Conservation (phyloP, 2,329 filamentous ascomycete species). For the Penicillium sp. region DNA sequence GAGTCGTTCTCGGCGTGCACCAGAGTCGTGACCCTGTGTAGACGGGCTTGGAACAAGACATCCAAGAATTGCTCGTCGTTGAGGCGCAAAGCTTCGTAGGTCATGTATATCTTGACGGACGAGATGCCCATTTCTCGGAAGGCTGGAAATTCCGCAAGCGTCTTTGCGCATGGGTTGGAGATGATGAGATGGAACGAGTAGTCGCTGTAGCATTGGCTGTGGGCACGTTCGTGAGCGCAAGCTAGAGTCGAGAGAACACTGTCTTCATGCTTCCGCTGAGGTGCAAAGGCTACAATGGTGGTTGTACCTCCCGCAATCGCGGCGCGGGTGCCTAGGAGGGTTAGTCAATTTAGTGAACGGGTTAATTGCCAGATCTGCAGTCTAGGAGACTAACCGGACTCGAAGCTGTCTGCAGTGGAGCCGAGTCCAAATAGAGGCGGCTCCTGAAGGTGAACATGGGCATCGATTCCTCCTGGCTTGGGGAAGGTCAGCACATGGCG, state of each 20-base stretch:
- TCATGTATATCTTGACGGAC: constrained; percentile 47
- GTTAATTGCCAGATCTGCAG: neutral
- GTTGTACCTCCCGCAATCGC: constrained; percentile 60
- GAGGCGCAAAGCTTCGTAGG: constrained; percentile 43
- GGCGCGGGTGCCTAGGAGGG: neutral
- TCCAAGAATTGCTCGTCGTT: constrained; percentile 42
- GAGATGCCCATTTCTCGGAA: neutral
- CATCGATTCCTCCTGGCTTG: constrained; percentile 46
- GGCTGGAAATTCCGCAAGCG: constrained; percentile 39
- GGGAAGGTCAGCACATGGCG: neutral
- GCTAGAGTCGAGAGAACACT: neutral
- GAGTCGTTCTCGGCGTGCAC: neutral
- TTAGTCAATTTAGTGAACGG: too few species aligned
- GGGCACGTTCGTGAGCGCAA: neutral
- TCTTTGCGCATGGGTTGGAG: constrained; percentile 22
- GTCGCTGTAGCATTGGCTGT: constrained; percentile 46
- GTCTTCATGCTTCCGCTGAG: constrained; percentile 25
- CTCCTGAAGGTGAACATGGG: constrained; percentile 42
- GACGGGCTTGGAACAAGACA: constrained; percentile 29
- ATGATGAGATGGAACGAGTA: constrained; percentile 53
- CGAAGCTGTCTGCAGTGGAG: neutral
- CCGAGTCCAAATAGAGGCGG: neutral
- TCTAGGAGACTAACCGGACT: neutral
- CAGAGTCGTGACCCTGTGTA: neutral
- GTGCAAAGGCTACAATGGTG: constrained; percentile 57